Evolutionary conservation across 2,329 filamentous ascomycete species (phyloP), one percentile per base, ranked within the genome.

Genomic region (Phoma sp.): DNA sequence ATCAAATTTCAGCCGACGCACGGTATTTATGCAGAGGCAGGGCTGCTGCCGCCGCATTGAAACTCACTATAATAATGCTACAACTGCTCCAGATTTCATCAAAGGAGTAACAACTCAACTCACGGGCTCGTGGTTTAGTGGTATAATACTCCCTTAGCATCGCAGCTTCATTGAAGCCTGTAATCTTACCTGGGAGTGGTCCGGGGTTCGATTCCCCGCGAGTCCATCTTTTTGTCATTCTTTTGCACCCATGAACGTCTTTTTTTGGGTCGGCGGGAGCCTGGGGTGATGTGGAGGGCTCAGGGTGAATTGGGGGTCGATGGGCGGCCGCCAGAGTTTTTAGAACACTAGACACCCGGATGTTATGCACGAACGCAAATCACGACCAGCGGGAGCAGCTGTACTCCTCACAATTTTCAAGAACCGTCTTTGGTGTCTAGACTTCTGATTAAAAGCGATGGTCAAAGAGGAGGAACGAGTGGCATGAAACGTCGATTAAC

Each of bases 61-160:
- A 10, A 10, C 17, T 17, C 17, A 17, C 17, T 17, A 17, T 17
- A 17, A 17, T 17, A 17, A 17, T 17, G 17, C 2, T 17, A 17
- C 2, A 17, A 17, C 17, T 17, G 17, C 1, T 17, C 17, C 17
- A 17, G 17, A 17, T 8, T 29, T 29, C 25, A 29, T 29, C 25
- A 29, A 8, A 29, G 7, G 25, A 29, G 25, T 29, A 29, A 10
- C 7, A 29, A 29, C 25, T 29, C 25, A 29, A 29, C 9, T 29
- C 25, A 21, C 13, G 60, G 60, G 60, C 60, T 62, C 52, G 60
- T 62, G 60, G 60, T 62, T 60, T 62, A 62, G 60, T 62, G 60
- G 60, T 60, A 62, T 60, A 55, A 62, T 60, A 60, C 54, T 60
- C 57, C 54, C 60, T 62, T 60, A 62, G 60, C 60, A 60, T 60